These are phyloP conservation scores for Fusarium albidum DNA, from an alignment of 2,329 filamentous ascomycete genomes.

Conservation along the genomic window DNA sequence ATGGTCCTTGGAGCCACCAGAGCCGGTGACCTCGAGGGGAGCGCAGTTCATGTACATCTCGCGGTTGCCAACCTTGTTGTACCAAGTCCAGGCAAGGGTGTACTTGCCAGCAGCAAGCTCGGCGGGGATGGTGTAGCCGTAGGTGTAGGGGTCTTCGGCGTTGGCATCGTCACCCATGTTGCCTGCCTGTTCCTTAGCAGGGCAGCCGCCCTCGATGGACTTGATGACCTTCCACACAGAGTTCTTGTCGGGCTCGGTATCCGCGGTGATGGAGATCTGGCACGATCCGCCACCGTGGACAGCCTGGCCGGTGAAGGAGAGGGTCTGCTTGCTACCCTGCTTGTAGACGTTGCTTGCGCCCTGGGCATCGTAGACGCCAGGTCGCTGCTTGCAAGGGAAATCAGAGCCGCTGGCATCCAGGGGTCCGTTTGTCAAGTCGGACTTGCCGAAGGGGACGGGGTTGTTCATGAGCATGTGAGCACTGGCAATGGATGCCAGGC, in stretches of 20 bases:
- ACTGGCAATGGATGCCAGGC: conserved; percentile 66
- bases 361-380: conserved; percentile 54
- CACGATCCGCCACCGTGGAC: conserved; percentile 93
- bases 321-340: conserved; percentile 49
- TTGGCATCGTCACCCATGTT: conserved; percentile 63
- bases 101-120: conserved; percentile 79
- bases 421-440: conserved; percentile 66
- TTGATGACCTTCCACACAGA: conserved; percentile 89
- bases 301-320: conserved; percentile 76
- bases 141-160: conserved; percentile 60
- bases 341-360: conserved; percentile 65
- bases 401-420: conserved; percentile 66
- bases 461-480: conserved; percentile 80
- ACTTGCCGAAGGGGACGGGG: conserved; percentile 68
- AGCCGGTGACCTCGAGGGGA: conserved; percentile 70
- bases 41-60: conserved; percentile 99
- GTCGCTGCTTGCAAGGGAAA: conserved; percentile 84
- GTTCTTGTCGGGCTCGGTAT: conserved; percentile 70
- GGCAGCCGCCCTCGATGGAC: conserved; percentile 87
- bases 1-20: conserved; percentile 57
- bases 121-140: conserved; percentile 75
- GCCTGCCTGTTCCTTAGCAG: conserved; percentile 63
- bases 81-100: conserved; percentile 91
- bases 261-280: conserved; percentile 86
- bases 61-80: conserved; percentile 90